Base-by-base conservation (phyloP, 306 rosid genomes). In the Gastrolobium bilobum region DNA sequence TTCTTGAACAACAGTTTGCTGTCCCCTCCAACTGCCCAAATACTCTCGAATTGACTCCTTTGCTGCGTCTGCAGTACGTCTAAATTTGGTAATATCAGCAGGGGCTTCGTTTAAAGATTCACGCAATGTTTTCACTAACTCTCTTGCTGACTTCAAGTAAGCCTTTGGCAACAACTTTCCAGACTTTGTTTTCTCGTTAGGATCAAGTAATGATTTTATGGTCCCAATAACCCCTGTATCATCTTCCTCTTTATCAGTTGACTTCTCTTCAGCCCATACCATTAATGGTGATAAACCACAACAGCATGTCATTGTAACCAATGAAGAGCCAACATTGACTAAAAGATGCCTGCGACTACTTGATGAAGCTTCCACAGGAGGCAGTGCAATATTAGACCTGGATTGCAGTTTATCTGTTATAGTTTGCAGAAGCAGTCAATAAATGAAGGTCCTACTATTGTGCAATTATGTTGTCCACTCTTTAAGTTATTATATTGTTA, bases 21-120 rank as follows among this genome's bases (percentile, higher is more conserved):
- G 82, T 35, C 99, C 99, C 82, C 86, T 82, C 99, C 99, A 95
- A 61, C 68, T 90, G 86, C 94, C 79, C 79, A 95, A 75, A 79
- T 87, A 93, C 75, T 93, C 96, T 13, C 96, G 89, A 68, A 95
- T 95, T 0, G 98, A 88, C 66, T 93, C 97, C 90, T 90, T 95
- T 31, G 98, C 96, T 29, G 93, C 90, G 65, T 95, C 98, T n/a
- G 99, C 99, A n/a, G 90, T 91, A 5, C 99, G 58, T 80, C 98
- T 85, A 34, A 95, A 95, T 60, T 91, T 91, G 2, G 97, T 94
- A 67, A 10, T 77, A 34, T 93, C 90, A 37, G 84, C 79, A 37
- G 93, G 77, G 69, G 79, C 86, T 85, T 91, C 96, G 29, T 90
- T 87, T 50, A 95, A 42, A 0, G 99, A 92, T 65, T 94, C 97